phyloP scores from a whole-genome alignment of 2,329 filamentous ascomycete genomes.

The Didymella sp. region DNA sequence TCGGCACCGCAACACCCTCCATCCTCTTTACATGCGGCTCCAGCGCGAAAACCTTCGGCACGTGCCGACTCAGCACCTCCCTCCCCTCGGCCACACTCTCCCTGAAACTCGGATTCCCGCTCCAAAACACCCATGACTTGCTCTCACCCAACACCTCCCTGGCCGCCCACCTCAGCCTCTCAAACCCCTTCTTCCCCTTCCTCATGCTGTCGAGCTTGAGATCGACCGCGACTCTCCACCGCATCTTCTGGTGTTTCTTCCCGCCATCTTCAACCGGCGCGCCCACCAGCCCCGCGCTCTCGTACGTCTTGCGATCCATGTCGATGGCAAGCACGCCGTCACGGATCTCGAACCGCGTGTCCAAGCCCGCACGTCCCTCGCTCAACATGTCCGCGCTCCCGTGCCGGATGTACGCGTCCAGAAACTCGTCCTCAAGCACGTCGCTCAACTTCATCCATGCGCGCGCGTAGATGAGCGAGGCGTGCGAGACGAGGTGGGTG shows the following conservation, averaged over 20 bases:
- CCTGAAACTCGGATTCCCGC: conserved; percentile 52
- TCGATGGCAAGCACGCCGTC: conserved; percentile 77
- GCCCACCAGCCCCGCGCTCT: conserved; percentile 80
- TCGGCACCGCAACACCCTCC: conserved; percentile 37
- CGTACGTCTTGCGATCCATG: conserved; percentile 81
- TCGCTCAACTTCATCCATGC: conserved; percentile 76
- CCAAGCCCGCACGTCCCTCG: conserved; percentile 71
- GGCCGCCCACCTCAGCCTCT: conserved; percentile 77
- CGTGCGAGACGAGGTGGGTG: conserved; percentile 56
- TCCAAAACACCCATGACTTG: conserved; percentile 79
- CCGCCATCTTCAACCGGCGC: conserved; percentile 66
- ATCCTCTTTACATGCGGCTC: conserved; percentile 34
- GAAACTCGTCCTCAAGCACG: conserved; percentile 76
- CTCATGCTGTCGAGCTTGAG: conserved; percentile 78
- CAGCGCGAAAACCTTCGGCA: conserved; percentile 41
- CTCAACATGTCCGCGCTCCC: conserved; percentile 86
- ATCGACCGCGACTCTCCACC: conserved; percentile 82
- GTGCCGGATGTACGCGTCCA: conserved; percentile 83
- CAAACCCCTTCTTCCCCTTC: conserved; percentile 82
- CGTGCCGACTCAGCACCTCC: conserved; percentile 39
- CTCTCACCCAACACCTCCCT: conserved; percentile 75
- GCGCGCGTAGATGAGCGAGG: conserved; percentile 64
- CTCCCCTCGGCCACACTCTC: conserved; percentile 35
- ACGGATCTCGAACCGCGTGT: conserved; percentile 74
- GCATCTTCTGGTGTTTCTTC: conserved; percentile 69